Evolutionary conservation across 805 yeast species (phyloP).

Genomic region (Geotrichum ghanense): DNA sequence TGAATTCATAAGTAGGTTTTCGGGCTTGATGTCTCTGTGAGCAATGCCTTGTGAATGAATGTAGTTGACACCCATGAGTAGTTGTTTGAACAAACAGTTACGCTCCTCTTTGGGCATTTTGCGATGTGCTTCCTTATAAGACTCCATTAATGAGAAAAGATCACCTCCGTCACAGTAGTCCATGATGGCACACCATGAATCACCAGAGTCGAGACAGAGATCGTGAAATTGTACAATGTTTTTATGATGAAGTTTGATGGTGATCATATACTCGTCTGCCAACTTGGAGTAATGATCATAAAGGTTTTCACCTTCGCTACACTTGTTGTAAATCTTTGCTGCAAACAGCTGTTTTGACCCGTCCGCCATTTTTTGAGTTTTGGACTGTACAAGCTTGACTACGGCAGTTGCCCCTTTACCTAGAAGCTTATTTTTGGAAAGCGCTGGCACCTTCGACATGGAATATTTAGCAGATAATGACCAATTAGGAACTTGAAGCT

Average conservation of each 20-base stretch:
- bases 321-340: conserved; percentile 72
- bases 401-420: conserved; percentile 27
- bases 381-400: conserved; percentile 17
- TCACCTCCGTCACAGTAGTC: conserved; percentile 87
- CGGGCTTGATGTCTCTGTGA: conserved; percentile 85
- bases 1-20: conserved; percentile 63
- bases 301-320: conserved; percentile 43
- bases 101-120: conserved; percentile 74
- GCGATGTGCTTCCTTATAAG: conserved; percentile 68
- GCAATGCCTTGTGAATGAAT: conserved; percentile 88
- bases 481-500: conserved; percentile 10
- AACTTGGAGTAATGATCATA: conserved; percentile 52
- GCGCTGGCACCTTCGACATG: conserved; percentile 7
- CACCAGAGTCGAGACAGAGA: conserved; percentile 26
- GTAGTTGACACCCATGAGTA: conserved; percentile 71
- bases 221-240: conserved; percentile 73
- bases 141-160: conserved; percentile 66
- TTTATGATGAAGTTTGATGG: conserved; percentile 64
- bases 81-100: conserved; percentile 81
- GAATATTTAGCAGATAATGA: conserved; percentile 13
- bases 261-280: conserved; percentile 74
- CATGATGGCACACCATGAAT: conserved; percentile 31
- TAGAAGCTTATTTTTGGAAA: conserved; percentile 15
- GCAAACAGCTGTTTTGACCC: conserved; percentile 41
- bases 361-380: conserved; percentile 8